phyloP scores from a whole-genome alignment of 345 rosid genomes.

The Gossypium turneri region DNA sequence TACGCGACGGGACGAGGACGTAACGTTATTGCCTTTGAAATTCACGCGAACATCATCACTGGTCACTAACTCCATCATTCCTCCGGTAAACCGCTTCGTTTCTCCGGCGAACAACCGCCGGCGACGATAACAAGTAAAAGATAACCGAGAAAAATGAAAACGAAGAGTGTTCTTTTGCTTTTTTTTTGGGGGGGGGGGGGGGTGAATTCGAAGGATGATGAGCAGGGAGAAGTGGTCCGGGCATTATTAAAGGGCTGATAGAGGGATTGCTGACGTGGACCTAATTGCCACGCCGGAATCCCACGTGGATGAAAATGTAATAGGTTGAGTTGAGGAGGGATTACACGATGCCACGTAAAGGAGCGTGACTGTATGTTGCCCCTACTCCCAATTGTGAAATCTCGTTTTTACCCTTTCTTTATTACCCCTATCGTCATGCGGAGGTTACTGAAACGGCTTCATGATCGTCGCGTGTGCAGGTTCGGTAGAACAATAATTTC shows the following conservation, averaged over 20 bases:
- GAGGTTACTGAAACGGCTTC: constrained; percentile 1
- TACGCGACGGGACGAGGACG: constrained; percentile 44
- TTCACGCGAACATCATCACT: constrained; percentile 20
- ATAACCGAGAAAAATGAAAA: background rate
- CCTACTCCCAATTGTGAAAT: background rate
- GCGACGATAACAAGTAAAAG: background rate
- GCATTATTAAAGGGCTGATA: background rate
- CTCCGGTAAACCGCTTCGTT: background rate
- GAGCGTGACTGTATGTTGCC: background rate
- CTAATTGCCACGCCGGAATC: background rate
- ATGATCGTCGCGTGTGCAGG: constrained; percentile 13
- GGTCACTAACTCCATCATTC: constrained; percentile 20
- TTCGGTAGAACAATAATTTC: background rate
- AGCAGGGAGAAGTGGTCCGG: background rate
- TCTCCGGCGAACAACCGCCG: constrained; percentile 17
- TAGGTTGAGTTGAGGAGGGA: background rate
- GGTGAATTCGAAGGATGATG: background rate
- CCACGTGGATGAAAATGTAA: constrained; percentile 13
- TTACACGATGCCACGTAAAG: constrained; percentile 25
- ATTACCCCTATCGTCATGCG: background rate
- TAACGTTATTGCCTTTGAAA: constrained; percentile 25
- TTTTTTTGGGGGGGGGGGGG: background rate
- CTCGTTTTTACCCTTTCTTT: background rate
- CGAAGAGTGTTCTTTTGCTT: background rate
- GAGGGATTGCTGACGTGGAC: background rate